Conservation (phyloP, 495 filamentous ascomycete species). For the Thermothielavioides terrestris region DNA sequence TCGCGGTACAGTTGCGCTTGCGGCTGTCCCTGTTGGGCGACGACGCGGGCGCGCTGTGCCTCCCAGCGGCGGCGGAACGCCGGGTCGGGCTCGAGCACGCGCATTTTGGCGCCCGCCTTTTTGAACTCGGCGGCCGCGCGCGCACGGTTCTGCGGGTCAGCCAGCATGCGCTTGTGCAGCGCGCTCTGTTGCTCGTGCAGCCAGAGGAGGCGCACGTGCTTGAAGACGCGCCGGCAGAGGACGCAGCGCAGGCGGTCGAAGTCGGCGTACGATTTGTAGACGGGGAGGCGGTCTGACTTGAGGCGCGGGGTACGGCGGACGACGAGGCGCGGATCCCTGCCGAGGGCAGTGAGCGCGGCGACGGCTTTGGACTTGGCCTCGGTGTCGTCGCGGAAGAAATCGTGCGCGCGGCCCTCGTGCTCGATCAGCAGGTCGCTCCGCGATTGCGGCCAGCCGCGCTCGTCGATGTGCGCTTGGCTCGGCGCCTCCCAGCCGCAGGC, state of each 20-base stretch:
- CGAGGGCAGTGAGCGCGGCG: slow-evolving; percentile 23
- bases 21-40: slow-evolving; percentile 31
- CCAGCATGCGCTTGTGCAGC: slow-evolving; percentile 63
- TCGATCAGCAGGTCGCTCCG: slow-evolving; percentile 23
- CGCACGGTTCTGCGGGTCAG: slow-evolving; percentile 48
- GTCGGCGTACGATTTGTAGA: slow-evolving; percentile 56
- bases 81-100: slow-evolving; percentile 28
- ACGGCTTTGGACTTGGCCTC: slow-evolving; percentile 26
- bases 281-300: slow-evolving; percentile 17
- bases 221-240: slow-evolving; percentile 68
- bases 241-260: slow-evolving; percentile 63
- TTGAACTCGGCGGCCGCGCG: slow-evolving; percentile 46
- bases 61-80: slow-evolving; percentile 25
- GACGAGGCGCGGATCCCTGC: slow-evolving; percentile 18
- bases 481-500: slow-evolving; percentile 26
- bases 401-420: slow-evolving; percentile 24
- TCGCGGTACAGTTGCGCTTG: slow-evolving; percentile 65
- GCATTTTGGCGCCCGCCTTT: slow-evolving; percentile 51
- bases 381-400: slow-evolving; percentile 22
- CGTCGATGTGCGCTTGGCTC: slow-evolving; percentile 13
- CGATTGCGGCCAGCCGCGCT: slow-evolving; percentile 14
- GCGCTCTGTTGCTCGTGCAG: slow-evolving; percentile 69
- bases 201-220: slow-evolving; percentile 56
- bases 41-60: slow-evolving; percentile 12
- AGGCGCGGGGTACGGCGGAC: slow-evolving; percentile 20